A percentile compares a stretch with the other conserved stretches of the same genome.
Evolutionary conservation across 305 asterid genomes (phyloP).

Genomic region (Fraxinus nigra): DNA sequence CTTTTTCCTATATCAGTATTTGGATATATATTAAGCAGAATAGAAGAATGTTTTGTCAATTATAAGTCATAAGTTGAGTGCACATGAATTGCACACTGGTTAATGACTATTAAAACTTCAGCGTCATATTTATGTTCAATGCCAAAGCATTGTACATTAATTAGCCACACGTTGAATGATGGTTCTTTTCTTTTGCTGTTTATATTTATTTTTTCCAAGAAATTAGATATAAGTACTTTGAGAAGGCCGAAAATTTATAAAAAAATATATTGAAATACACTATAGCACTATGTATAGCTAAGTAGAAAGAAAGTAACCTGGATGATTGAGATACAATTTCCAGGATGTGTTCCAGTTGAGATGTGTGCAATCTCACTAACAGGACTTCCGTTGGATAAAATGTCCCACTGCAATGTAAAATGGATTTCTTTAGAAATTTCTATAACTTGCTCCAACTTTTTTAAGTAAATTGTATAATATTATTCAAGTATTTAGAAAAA

Average conservation of each 20-base stretch:
- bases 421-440: not conserved
- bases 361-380: constrained; percentile 41
- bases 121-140: not conserved
- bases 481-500: not conserved
- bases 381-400: constrained; percentile 38
- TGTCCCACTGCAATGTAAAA: constrained; percentile 59
- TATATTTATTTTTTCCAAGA: not conserved
- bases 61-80: not conserved
- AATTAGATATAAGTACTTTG: not conserved
- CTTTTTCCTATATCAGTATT: not conserved
- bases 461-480: not conserved
- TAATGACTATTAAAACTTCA: not conserved
- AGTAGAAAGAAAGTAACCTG: constrained; percentile 41
- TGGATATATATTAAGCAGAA: not conserved
- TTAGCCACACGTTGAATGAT: not conserved
- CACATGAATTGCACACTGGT: not conserved
- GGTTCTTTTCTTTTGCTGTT: not conserved
- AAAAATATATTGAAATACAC: not conserved
- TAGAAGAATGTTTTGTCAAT: not conserved
- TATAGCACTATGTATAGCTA: not conserved
- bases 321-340: constrained; percentile 48
- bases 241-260: not conserved
- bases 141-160: not conserved
- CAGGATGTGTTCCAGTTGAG: constrained; percentile 48
- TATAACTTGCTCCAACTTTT: not conserved